phyloP scores from a whole-genome alignment of 2,329 filamentous ascomycete genomes.

The Pleurostoma richardsiae region DNA sequence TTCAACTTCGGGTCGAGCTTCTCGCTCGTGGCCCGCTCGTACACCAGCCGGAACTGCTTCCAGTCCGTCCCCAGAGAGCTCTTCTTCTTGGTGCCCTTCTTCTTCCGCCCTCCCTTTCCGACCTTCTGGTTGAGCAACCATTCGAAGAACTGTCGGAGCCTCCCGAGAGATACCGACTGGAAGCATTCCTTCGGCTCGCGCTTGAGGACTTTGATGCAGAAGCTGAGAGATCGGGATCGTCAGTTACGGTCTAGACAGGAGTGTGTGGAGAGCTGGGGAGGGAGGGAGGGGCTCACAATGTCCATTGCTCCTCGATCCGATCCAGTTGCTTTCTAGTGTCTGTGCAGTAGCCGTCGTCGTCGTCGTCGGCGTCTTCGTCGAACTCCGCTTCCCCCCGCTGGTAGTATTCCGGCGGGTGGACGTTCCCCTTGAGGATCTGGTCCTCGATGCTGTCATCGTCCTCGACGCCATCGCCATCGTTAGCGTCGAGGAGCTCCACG shows the following conservation, averaged over 20 bases:
- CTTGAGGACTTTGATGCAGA: too few relatives aligned
- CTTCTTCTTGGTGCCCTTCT: slow-evolving; percentile 8
- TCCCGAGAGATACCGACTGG: too few relatives aligned
- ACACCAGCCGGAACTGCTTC: slow-evolving; percentile 19
- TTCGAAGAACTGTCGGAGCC: slow-evolving; percentile 11
- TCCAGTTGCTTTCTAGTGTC: slow-evolving; percentile 6
- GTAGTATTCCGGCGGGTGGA: slow-evolving; percentile 12
- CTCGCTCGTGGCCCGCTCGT: too few relatives aligned
- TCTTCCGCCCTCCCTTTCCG: slow-evolving; percentile 8
- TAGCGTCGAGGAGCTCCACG: neutral
- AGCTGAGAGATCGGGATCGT: too few relatives aligned
- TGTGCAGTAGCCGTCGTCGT: slow-evolving; percentile 8
- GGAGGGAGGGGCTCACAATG: too few relatives aligned
- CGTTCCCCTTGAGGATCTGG: slow-evolving; percentile 12
- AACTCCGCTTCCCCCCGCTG: slow-evolving; percentile 5
- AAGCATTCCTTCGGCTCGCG: too few relatives aligned
- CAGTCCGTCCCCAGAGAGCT: slow-evolving; percentile 18
- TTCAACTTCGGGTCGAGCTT: too few relatives aligned
- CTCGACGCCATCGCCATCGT: neutral
- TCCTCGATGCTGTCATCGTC: neutral
- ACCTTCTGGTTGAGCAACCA: slow-evolving; percentile 11
- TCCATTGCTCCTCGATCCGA: slow-evolving; percentile 7
- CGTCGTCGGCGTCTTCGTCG: slow-evolving; percentile 7
- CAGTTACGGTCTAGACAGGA: too few relatives aligned
- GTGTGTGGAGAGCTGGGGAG: too few relatives aligned